These are phyloP conservation scores for Pseudocercospora fuligena DNA, from an alignment of 2,329 filamentous ascomycete species.

Conservation along the genomic window DNA sequence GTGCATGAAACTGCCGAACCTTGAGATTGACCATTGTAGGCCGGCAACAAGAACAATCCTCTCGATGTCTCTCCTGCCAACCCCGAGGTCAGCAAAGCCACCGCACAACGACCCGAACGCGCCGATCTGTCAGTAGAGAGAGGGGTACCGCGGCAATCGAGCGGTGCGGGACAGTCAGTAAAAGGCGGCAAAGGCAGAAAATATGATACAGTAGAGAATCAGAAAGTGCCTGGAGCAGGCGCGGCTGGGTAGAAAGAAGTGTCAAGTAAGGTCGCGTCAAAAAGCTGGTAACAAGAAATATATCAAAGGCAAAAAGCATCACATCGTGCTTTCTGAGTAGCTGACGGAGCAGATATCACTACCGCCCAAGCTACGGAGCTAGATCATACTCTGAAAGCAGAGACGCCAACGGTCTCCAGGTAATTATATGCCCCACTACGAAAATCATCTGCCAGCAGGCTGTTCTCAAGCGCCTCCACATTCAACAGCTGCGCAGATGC, in stretches of 20 bases:
- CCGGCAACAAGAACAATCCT: not conserved
- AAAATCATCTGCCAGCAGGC: slow-evolving; percentile 56
- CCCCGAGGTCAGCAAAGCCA: not conserved
- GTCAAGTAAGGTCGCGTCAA: not conserved
- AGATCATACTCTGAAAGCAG: not conserved
- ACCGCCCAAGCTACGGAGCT: not conserved
- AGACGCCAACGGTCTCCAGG: not conserved
- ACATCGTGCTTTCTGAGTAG: not conserved
- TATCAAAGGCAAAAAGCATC: too few species aligned
- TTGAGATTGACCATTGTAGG: not conserved
- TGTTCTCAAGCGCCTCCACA: slow-evolving; percentile 47
- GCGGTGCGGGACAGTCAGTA: not conserved
- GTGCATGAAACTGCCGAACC: not conserved
- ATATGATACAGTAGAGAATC: not conserved
- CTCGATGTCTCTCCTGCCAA: not conserved
- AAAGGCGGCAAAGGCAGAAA: not conserved
- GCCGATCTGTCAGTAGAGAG: not conserved
- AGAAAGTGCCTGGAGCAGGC: not conserved
- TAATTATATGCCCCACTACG: slow-evolving; percentile 33
- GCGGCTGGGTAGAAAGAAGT: not conserved
- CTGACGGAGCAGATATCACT: not conserved
- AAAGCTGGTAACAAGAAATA: too few species aligned
- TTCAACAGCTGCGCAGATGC: slow-evolving; percentile 53
- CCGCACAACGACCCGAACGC: not conserved
- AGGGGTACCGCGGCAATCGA: not conserved